Evolutionary conservation across 2,329 filamentous ascomycete species (phyloP).

Genomic region (Colletotrichum aenigma): DNA sequence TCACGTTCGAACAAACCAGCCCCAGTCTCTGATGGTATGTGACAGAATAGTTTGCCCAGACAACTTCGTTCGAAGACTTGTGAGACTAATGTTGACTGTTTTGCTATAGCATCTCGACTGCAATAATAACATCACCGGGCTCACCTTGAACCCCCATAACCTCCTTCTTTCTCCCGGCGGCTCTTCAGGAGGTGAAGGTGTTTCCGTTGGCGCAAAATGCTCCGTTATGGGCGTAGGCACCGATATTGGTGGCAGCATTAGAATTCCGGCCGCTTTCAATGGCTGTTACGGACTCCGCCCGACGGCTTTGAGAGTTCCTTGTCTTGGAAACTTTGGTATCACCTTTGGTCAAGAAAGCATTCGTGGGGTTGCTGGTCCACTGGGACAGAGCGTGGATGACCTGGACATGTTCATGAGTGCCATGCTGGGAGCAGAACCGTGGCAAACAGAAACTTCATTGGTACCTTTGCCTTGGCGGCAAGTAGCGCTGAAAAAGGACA

Average conservation of each 20-base stretch:
- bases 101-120: background rate
- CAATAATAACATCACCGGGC: background rate
- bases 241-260: background rate
- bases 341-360: slow-evolving; percentile 70
- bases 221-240: slow-evolving; percentile 48
- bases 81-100: fast-evolving
- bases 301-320: slow-evolving; percentile 64
- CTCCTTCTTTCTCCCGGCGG: slow-evolving; percentile 65
- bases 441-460: slow-evolving; percentile 60
- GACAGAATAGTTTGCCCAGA: background rate
- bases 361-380: slow-evolving; percentile 57
- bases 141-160: slow-evolving; percentile 49
- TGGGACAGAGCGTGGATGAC: slow-evolving; percentile 53
- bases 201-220: slow-evolving; percentile 63
- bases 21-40: background rate
- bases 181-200: slow-evolving; percentile 70
- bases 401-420: slow-evolving; percentile 58
- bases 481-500: slow-evolving; percentile 32
- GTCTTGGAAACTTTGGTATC: slow-evolving; percentile 54
- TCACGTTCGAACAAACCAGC: slow-evolving; percentile 61
- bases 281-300: slow-evolving; percentile 62
- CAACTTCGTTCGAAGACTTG: background rate
- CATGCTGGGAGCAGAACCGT: slow-evolving; percentile 57
- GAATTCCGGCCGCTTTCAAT: slow-evolving; percentile 56
- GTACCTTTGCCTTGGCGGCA: slow-evolving; percentile 61